A percentile compares a stretch with the other conserved stretches of the same genome.
Conservation (phyloP, 176 grass and related monocot genomes). For the Canna indica region DNA sequence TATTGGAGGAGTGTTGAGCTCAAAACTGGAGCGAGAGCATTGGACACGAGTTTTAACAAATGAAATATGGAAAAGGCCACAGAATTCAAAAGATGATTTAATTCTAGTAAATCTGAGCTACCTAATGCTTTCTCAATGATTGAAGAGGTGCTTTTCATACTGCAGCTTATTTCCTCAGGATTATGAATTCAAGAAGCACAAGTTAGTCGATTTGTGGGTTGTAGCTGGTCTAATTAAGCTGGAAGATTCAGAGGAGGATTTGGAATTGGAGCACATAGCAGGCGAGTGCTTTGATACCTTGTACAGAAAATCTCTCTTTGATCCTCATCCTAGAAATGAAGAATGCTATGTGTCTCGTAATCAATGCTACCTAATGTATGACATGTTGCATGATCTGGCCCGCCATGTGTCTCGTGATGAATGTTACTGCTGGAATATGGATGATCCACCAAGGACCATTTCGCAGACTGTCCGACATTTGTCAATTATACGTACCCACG, state of each 20-base stretch:
- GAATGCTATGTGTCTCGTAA: not conserved
- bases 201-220: not conserved
- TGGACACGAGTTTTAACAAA: slow-evolving; percentile 13
- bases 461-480: not conserved
- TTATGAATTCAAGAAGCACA: not conserved
- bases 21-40: not conserved
- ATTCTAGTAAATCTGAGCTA: slow-evolving; percentile 1
- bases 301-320: not conserved
- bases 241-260: not conserved
- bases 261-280: not conserved
- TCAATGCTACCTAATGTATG: not conserved
- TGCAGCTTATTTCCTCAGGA: not conserved
- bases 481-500: not conserved
- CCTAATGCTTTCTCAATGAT: not conserved
- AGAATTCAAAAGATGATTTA: not conserved
- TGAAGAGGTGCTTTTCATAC: not conserved
- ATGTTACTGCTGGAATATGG: not conserved
- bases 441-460: not conserved
- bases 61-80: not conserved
- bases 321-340: not conserved
- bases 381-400: not conserved
- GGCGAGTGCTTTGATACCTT: not conserved
- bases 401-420: not conserved
- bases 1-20: slow-evolving; percentile 13
- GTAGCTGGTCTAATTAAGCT: not conserved